Conservation (phyloP, 129 eudicot species). For the Daucus carota region DNA sequence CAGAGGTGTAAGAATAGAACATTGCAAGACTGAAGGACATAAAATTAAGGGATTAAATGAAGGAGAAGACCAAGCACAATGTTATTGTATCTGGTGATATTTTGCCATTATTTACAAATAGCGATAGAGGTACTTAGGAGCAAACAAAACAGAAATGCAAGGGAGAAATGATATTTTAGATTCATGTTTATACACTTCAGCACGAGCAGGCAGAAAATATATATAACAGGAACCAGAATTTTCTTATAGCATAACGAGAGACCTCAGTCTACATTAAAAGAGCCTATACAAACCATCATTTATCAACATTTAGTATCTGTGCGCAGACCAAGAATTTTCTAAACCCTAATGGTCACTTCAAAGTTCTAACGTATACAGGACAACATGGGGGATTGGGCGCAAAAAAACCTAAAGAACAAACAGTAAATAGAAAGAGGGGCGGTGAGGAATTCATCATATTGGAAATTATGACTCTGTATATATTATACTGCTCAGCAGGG, state of each 20-base stretch:
- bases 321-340: not conserved
- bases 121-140: not conserved
- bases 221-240: not conserved
- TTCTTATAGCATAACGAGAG: not conserved
- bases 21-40: not conserved
- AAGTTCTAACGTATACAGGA: not conserved
- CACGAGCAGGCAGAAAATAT: not conserved
- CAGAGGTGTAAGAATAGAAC: not conserved
- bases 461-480: not conserved
- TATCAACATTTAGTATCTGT: not conserved
- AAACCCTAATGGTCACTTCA: not conserved
- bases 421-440: not conserved
- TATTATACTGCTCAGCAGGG: not conserved
- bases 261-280: not conserved
- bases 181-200: not conserved
- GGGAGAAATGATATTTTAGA: not conserved
- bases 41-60: not conserved
- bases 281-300: not conserved
- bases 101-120: no score
- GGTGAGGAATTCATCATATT: not conserved
- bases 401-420: not conserved
- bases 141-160: not conserved
- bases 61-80: not conserved
- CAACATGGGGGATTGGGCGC: not conserved
- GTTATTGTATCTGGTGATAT: not conserved